Base-by-base conservation (phyloP, 2,329 filamentous ascomycete genomes). In the Trichophyton simii region DNA sequence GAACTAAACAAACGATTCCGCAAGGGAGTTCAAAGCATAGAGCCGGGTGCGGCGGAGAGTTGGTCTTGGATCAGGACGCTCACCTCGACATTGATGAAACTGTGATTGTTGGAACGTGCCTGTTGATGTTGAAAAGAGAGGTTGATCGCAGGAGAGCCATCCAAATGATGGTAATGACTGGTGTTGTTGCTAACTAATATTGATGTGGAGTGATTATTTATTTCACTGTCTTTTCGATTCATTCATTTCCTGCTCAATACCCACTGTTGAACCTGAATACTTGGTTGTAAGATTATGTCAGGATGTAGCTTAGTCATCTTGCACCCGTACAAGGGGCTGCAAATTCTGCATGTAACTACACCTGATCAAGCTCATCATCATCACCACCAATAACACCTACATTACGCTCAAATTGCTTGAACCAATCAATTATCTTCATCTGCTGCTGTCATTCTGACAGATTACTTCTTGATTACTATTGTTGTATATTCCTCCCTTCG, bases 121-220 rank as follows among this genome's bases (percentile, higher is more conserved):
- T 87, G 61, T 71, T 79, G 15, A 84, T 87, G 83, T 69, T 87
- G 66, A 86, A 87, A 78, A 83, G 81, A 71, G 85, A 87, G 76
- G 73, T 84, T 58, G 84, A 87, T 69, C 74, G 83, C 48, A 74
- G 82, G 65, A 75, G 82, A 62, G 68, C 75, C 63, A 71, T 80
- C 58, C 82, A 86, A 74, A 71, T 78, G 52, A 76, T 77, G 61
- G 71, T 77, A 7, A 22, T 66, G 48, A 13, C 20, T 31, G 63
- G 58, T 6, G 42, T 54, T 5, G 41, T 22, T 22, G 58, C 18
- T 50, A 42, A 6, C 22, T 58, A 41, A 9, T 36, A 36, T 34
- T 34, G 25, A 13, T 8, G 28, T 31, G 15, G 5, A 5, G n/a
- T 25, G 13, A 11, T 15, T 22, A 36, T 34, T 15, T 60, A 15